Evolutionary conservation across 495 filamentous ascomycete genomes (phyloP), one percentile per base, ranked within the genome.

Genomic region (Penicillium herquei): DNA sequence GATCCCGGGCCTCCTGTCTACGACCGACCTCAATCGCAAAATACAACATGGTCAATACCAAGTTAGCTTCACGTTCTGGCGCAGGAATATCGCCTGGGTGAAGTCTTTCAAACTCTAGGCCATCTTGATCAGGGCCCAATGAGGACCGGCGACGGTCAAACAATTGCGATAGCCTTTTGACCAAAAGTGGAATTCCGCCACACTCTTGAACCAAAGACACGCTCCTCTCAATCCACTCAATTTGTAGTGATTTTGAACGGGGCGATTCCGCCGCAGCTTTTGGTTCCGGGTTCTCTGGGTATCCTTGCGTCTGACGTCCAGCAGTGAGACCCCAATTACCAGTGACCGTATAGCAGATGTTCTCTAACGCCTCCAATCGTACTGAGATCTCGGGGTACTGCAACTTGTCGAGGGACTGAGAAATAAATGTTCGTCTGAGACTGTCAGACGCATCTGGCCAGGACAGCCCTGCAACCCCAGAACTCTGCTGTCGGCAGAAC

Each of bases 301-400:
- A 71, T 47, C 71, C 67, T 9, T 65, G 51, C 9, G 63, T 57
- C 39, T 55, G 57, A 50, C 64, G 64, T 39, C 85, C 84, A 49
- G 87, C 89, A 39, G 87, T 91, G 40, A 87, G 77, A 2, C 82
- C 82, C 91, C 91, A 95, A 39, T 85, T 77, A 3, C 91, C 91
- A 17, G 95, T 80, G 18, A 87, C 78, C 26, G 90, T 64, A 69
- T 97, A 96, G 17, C 87, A 80, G 57, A 96, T 65, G n/a, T 80
- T 81, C 54, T 91, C 91, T 49, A 96, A 72, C 14, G 82, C 84
- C 65, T 84, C 84, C 52, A 83, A 71, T 14, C 87, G 76, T 31
- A 74, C 69, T 8, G 72, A 71, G 40, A 80, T 67, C 51, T 90
- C 85, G 16, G 69, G 60, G 42, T 78, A 68, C 39, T 77, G 71